phyloP scores from a whole-genome alignment of 768 basidiomycete genomes.

The Naganishia vishniacii region DNA sequence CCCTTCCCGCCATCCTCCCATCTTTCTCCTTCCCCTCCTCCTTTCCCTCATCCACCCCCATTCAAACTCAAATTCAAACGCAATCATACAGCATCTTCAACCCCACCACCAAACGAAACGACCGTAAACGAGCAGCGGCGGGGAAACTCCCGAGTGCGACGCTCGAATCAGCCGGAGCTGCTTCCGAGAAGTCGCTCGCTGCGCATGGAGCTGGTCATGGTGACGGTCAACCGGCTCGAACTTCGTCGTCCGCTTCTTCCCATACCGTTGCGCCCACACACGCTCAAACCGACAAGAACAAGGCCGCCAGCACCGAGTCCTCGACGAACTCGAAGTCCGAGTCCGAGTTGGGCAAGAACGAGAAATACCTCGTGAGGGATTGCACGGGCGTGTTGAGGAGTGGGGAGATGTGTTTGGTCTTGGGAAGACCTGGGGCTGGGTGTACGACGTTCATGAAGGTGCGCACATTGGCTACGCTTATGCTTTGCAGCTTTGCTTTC shows the following conservation, averaged over 20 bases:
- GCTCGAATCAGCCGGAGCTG: conserved; percentile 11
- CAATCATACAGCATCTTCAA: conserved; percentile 19
- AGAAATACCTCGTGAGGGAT: conserved; percentile 49
- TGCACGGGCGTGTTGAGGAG: conserved; percentile 58
- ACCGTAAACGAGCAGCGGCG: conserved; percentile 18
- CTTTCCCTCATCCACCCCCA: too few relatives aligned
- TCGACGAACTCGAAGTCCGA: not conserved
- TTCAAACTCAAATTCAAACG: too few relatives aligned
- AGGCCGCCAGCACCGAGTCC: too few relatives aligned
- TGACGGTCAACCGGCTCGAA: not conserved
- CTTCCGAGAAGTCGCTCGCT: conserved; percentile 16
- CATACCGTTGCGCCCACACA: too few relatives aligned
- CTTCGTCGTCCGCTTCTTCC: too few relatives aligned
- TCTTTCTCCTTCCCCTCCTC: not conserved
- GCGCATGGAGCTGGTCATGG: not conserved
- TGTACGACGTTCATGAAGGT: conserved; percentile 76
- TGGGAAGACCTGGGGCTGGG: conserved; percentile 77
- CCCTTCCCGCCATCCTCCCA: conserved; percentile 1
- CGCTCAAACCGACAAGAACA: too few relatives aligned
- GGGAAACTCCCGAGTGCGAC: conserved; percentile 5
- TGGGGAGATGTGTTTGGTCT: conserved; percentile 58
- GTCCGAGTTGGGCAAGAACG: conserved; percentile 8
- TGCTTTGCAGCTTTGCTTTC: conserved; percentile 49
- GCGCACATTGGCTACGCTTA: conserved; percentile 55
- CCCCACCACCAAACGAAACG: conserved; percentile 25